Conservation (phyloP, 2,329 filamentous ascomycete species). For the Phoma herbarum region DNA sequence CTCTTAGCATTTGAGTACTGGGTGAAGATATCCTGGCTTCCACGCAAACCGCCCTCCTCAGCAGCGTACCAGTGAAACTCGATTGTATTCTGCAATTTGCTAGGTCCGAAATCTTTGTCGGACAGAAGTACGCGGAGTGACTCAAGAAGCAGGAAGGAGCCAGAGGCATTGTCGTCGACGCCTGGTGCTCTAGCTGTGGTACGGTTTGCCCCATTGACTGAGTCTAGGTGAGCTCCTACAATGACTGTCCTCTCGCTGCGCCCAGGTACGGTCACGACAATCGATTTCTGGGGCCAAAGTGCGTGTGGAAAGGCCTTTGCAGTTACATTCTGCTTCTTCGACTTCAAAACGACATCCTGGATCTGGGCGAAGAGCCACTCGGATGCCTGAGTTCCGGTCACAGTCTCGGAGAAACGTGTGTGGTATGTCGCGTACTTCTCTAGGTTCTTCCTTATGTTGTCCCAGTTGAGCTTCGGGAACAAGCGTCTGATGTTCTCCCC, state of each 20-base stretch:
- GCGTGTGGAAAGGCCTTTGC: constrained; percentile 53
- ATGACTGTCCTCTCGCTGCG: constrained; percentile 82
- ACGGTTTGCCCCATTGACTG: constrained; percentile 83
- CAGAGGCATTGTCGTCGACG: constrained; percentile 90
- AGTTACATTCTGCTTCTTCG: constrained; percentile 73
- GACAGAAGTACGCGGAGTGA: constrained; percentile 80
- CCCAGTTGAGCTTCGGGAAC: constrained; percentile 27
- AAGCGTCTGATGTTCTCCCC: constrained; percentile 23
- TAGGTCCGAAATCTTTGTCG: constrained; percentile 71
- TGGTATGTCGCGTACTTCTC: constrained; percentile 30
- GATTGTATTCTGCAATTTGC: constrained; percentile 79
- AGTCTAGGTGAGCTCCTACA: constrained; percentile 91
- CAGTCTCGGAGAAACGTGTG: constrained; percentile 30
- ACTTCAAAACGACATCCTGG: constrained; percentile 71
- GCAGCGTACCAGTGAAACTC: constrained; percentile 98
- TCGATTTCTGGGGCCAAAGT: constrained; percentile 81
- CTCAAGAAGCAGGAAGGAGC: constrained; percentile 91
- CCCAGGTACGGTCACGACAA: constrained; percentile 90
- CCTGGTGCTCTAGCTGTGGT: constrained; percentile 78
- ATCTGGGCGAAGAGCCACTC: constrained; percentile 83
- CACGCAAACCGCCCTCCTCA: constrained; percentile 84
- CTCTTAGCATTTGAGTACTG: constrained; percentile 75
- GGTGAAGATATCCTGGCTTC: constrained; percentile 86
- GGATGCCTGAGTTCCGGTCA: constrained; percentile 75
- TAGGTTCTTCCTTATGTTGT: constrained; percentile 30